Percentiles rank a stretch among this genome's conserved stretches.
These are phyloP conservation scores for California macrophylla DNA, from an alignment of 441 rosid species.

Conservation along the genomic window DNA sequence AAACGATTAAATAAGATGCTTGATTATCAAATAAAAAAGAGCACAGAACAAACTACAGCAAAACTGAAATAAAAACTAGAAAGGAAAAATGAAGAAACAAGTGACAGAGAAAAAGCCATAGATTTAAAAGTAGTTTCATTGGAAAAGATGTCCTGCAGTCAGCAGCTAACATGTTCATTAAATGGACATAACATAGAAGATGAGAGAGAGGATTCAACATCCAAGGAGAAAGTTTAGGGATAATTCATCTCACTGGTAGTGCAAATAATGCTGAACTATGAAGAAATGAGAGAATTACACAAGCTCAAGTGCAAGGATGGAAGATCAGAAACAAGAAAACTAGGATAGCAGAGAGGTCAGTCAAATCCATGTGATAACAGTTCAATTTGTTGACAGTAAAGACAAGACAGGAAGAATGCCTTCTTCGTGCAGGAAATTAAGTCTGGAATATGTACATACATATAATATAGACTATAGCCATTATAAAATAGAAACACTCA, in stretches of 20 bases:
- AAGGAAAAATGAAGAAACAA: neutral
- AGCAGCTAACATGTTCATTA: neutral
- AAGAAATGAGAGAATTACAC: neutral
- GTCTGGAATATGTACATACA: neutral
- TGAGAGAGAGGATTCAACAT: neutral
- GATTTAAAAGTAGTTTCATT: neutral
- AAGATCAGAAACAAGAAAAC: neutral
- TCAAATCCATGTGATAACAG: neutral
- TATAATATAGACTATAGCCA: neutral
- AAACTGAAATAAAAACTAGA: neutral
- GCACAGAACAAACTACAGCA: neutral
- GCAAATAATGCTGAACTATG: neutral
- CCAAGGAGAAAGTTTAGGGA: neutral
- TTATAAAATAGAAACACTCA: conserved; percentile 23
- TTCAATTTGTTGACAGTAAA: neutral
- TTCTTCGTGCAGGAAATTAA: neutral
- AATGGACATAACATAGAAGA: neutral
- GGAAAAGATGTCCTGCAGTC: neutral
- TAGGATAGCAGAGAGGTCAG: neutral
- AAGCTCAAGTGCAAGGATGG: neutral
- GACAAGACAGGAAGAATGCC: neutral
- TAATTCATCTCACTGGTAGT: neutral
- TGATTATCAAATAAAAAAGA: neutral
- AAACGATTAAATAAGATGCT: neutral
- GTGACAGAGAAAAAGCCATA: neutral